Evolutionary conservation across 2,329 filamentous ascomycete species (phyloP), one percentile per base, ranked within the genome.

Genomic region (Aspergillus sp.): DNA sequence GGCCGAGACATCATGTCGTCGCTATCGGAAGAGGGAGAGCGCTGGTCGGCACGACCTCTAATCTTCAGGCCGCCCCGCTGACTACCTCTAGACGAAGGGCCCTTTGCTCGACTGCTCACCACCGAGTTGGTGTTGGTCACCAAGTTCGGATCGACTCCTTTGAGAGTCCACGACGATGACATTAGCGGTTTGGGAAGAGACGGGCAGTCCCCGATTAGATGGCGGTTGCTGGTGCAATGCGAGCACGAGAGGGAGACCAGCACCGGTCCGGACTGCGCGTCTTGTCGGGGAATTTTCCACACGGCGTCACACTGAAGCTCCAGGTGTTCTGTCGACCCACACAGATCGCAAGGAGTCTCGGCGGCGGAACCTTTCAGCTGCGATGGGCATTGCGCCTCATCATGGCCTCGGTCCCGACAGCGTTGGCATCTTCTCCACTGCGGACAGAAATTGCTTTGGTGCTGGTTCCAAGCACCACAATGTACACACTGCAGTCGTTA

Each of bases 381-480:
- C 63, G 88, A 84, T 3, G 72, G 66, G 68, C 88, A 91, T 10
- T 74, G 65, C 1, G 45, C 6, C 18, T 75, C 73, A 54, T 68
- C 65, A 67, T 92, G 89, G 10, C 88, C 89, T 49, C 83, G 77
- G 71, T 88, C 84, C 52, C 80, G 82, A 72, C 89, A 91, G 68
- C 85, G 86, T 52, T 74, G 69, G 64, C 78, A 81, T 63, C 77
- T 69, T 59, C 71, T 67, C 70, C 77, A 76, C 24, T 69, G 65
- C 18, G 78, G 76, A 56, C 78, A 81, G 42, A 73, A 70, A 32
- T 65, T 70, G 56, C 71, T 75, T 58, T 75, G 68, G 60, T 81
- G 80, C 42, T 73, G 39, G 57, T 74, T 72, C 72, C 75, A 76
- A 10, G 71, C 68, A 39, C 73, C 71, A 62, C 80, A 82, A 63